Conservation (phyloP, 2,329 filamentous ascomycete genomes). For the Pezicula neosporulosa region DNA sequence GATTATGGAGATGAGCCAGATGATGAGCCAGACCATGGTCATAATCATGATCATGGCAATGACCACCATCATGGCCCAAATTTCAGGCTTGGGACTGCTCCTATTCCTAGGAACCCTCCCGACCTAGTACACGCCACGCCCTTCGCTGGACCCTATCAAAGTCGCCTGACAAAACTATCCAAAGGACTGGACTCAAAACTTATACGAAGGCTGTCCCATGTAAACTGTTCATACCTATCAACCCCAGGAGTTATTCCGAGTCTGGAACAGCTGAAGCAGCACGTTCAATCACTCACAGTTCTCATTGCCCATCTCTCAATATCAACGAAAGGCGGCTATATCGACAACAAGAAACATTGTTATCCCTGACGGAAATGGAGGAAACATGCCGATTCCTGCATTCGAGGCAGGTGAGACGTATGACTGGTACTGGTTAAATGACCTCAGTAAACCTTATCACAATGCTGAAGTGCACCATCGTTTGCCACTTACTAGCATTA, state of each 20-base stretch:
- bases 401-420: slow-evolving; percentile 47
- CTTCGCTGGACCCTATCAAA: slow-evolving; percentile 16
- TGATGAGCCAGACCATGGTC: no score
- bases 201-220: slow-evolving; percentile 33
- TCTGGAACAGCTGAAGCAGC: slow-evolving; percentile 54
- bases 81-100: no score
- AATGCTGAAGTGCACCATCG: slow-evolving; percentile 23
- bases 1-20: no score
- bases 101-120: neutral
- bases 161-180: slow-evolving; percentile 9
- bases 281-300: slow-evolving; percentile 52
- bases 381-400: neutral
- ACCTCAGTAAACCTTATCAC: slow-evolving; percentile 48
- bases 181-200: slow-evolving; percentile 1
- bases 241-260: slow-evolving; percentile 48
- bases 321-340: slow-evolving; percentile 25
- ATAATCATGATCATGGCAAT: no score
- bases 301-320: slow-evolving; percentile 48
- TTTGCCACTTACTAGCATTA: slow-evolving; percentile 19
- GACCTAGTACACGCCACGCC: neutral
- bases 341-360: slow-evolving; percentile 18
- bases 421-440: slow-evolving; percentile 56
- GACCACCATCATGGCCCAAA: no score
- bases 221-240: slow-evolving; percentile 57
- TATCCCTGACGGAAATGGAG: neutral